These are phyloP conservation scores for Elymus sibiricus DNA, from an alignment of 176 grass and related monocot species.

Conservation along the genomic window DNA sequence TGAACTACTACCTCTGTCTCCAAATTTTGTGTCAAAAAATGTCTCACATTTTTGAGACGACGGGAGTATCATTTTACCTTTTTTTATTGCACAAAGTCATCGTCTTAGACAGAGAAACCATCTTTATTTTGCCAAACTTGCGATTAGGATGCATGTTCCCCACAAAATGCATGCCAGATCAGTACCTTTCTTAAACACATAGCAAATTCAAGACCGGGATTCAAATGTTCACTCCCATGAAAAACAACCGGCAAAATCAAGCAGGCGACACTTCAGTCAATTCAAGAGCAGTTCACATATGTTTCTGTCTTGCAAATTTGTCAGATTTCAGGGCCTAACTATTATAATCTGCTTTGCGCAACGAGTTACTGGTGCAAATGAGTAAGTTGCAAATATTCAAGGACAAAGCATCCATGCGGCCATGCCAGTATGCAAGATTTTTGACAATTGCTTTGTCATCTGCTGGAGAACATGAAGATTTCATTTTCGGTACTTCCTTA, in stretches of 20 bases:
- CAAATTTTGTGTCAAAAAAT: too few relatives aligned
- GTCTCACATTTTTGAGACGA: too few relatives aligned
- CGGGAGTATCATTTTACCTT: background rate
- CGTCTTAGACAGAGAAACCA: background rate
- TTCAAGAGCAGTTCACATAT: background rate
- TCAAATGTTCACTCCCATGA: background rate
- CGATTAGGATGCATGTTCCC: background rate
- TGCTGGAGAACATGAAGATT: background rate
- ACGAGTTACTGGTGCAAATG: background rate
- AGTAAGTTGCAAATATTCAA: background rate
- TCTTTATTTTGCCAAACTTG: background rate
- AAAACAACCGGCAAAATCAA: background rate
- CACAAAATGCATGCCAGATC: background rate
- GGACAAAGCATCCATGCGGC: background rate
- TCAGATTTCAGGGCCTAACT: background rate
- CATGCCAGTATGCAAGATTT: background rate
- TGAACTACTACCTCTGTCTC: too few relatives aligned
- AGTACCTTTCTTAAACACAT: background rate
- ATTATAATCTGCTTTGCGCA: background rate
- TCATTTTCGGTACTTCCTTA: background rate
- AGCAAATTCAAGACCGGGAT: background rate
- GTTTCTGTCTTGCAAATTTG: background rate
- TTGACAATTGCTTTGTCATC: background rate
- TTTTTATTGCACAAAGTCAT: too few relatives aligned
- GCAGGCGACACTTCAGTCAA: background rate